A percentile compares a stretch with the other conserved stretches of the same genome.
Conservation (phyloP, 2,329 filamentous ascomycete species). For the Chrysoporthe deuterocubensis region DNA sequence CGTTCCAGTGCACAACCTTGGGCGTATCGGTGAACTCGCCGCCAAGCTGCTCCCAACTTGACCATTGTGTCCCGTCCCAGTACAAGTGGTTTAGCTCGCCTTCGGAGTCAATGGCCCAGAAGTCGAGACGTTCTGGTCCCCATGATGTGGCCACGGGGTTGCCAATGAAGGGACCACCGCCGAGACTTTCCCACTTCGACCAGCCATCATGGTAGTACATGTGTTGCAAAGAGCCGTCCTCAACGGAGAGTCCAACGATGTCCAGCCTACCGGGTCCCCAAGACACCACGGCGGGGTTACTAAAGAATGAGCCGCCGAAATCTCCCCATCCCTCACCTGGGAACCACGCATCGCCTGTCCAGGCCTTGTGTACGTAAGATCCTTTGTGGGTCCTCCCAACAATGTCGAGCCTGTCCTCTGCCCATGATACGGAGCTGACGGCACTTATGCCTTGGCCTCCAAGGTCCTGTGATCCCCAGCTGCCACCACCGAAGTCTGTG, state of each 20-base stretch:
- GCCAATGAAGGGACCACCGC: slow-evolving; percentile 6
- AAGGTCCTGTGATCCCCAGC: neutral
- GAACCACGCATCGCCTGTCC: slow-evolving; percentile 4
- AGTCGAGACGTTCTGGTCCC: slow-evolving; percentile 1
- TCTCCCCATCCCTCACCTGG: neutral
- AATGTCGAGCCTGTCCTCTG: neutral
- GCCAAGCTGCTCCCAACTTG: slow-evolving; percentile 6
- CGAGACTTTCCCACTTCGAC: slow-evolving; percentile 3
- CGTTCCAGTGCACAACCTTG: neutral
- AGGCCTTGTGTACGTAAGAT: neutral
- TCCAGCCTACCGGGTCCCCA: slow-evolving; percentile 4
- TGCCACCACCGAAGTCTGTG: neutral
- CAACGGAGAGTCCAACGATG: neutral
- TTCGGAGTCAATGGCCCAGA: slow-evolving; percentile 7
- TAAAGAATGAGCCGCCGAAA: neutral
- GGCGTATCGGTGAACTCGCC: slow-evolving; percentile 8
- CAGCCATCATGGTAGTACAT: neutral
- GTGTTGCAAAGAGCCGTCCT: neutral
- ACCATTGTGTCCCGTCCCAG: slow-evolving; percentile 13
- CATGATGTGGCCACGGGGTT: slow-evolving; percentile 9
- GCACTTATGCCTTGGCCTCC: neutral
- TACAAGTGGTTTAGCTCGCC: slow-evolving; percentile 10
- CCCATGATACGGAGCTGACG: neutral
- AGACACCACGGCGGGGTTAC: neutral
- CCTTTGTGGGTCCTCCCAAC: neutral